Conservation (phyloP, 768 basidiomycete species). For the Suillus luteus region DNA sequence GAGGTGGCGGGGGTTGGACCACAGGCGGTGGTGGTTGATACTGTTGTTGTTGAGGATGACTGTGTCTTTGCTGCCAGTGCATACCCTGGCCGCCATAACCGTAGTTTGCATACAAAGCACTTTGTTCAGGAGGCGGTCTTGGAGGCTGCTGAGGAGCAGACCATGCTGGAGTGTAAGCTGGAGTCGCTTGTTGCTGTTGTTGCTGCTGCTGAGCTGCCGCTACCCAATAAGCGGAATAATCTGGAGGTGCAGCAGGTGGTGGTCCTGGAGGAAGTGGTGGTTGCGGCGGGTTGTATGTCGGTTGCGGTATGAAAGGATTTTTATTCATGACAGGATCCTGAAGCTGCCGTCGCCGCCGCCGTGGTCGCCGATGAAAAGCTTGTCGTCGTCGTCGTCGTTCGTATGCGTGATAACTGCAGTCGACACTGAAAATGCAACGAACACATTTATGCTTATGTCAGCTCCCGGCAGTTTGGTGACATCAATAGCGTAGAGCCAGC, state of each 20-base stretch:
- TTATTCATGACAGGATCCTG: constrained; percentile 64
- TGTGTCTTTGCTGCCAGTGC: constrained; percentile 69
- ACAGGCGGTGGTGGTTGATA: constrained; percentile 51
- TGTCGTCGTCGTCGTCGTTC: constrained; percentile 24
- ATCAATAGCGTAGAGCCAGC: too few species aligned
- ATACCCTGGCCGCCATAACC: constrained; percentile 76
- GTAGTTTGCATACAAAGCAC: constrained; percentile 87
- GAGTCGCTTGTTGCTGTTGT: constrained; percentile 53
- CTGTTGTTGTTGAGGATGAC: constrained; percentile 57
- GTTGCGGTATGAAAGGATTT: constrained; percentile 77
- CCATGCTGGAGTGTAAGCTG: constrained; percentile 69
- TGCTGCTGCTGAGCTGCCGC: constrained; percentile 52
- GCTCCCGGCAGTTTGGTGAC: not conserved
- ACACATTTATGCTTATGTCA: constrained; percentile 7
- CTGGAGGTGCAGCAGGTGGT: constrained; percentile 70
- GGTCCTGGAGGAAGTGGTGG: constrained; percentile 82
- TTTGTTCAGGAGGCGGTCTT: constrained; percentile 75
- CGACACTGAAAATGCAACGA: constrained; percentile 7
- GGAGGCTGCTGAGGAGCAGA: constrained; percentile 59
- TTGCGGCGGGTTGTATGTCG: constrained; percentile 68
- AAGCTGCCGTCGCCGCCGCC: constrained; percentile 9
- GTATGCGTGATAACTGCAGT: not conserved
- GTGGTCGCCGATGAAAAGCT: constrained; percentile 15
- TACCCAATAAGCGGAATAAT: constrained; percentile 81
- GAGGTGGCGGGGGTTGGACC: constrained; percentile 52